Conservation (phyloP, 2,329 filamentous ascomycete species). For the Cadophora sp. region DNA sequence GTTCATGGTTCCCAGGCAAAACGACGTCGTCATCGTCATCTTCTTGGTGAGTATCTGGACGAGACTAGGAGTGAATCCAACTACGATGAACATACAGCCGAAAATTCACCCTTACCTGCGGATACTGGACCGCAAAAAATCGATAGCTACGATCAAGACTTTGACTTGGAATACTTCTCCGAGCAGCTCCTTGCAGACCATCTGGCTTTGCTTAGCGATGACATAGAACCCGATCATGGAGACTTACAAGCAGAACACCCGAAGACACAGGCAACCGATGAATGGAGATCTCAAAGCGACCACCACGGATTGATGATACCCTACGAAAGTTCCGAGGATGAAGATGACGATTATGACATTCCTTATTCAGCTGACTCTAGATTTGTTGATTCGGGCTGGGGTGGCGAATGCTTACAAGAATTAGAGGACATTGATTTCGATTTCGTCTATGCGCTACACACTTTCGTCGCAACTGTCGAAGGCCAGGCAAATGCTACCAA, state of each 20-base stretch:
- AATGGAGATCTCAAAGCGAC: constrained; percentile 41
- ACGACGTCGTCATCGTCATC: constrained; percentile 54
- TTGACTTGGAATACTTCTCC: constrained; percentile 30
- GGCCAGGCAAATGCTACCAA: constrained; percentile 98
- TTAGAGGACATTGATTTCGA: constrained; percentile 99
- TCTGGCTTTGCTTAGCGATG: constrained; percentile 11
- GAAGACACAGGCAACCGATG: constrained; percentile 39
- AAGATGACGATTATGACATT: constrained; percentile 64
- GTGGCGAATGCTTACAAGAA: constrained; percentile 84
- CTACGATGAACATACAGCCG: constrained; percentile 61
- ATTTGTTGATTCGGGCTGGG: constrained; percentile 77
- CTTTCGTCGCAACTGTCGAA: constrained; percentile 96
- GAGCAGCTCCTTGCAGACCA: constrained; percentile 30
- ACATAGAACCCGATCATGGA: constrained; percentile 4
- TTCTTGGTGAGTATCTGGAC: constrained; percentile 55
- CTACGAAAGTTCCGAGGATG: constrained; percentile 55
- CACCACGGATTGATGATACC: constrained; percentile 46
- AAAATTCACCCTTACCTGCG: constrained; percentile 18
- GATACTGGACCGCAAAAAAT: constrained; percentile 7
- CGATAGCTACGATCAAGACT: constrained; percentile 35
- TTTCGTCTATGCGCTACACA: constrained; percentile 97
- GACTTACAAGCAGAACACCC: constrained; percentile 6
- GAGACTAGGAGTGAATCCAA: constrained; percentile 36
- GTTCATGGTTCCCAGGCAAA: constrained; percentile 34
- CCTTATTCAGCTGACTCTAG: constrained; percentile 58